Percentiles rank a stretch among this genome's conserved stretches.
Conservation (phyloP, 2,329 filamentous ascomycete species). For the Gnomoniopsis sp. region DNA sequence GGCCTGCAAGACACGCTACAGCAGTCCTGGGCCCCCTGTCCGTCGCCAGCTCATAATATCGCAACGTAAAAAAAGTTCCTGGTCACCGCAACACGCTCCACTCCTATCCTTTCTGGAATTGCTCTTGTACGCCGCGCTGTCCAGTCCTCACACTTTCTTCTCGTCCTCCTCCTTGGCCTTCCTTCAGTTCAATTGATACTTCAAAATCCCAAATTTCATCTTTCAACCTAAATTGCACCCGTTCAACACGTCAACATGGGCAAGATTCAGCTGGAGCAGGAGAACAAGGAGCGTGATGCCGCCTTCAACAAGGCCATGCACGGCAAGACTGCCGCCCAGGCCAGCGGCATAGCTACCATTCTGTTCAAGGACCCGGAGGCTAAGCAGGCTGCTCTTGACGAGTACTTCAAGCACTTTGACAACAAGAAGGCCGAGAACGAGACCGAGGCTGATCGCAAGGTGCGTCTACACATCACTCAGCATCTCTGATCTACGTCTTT, state of each 20-base stretch:
- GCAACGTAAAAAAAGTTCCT: slow-evolving; percentile 11
- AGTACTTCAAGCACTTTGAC: slow-evolving; percentile 88
- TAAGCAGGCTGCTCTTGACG: slow-evolving; percentile 64
- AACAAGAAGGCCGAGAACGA: slow-evolving; percentile 71
- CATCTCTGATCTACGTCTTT: not conserved
- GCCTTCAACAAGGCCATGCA: slow-evolving; percentile 89
- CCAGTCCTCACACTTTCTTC: not conserved
- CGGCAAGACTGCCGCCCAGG: slow-evolving; percentile 65
- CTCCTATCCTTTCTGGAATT: not conserved
- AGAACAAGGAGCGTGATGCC: slow-evolving; percentile 83
- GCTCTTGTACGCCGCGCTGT: not conserved
- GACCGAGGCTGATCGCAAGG: slow-evolving; percentile 78
- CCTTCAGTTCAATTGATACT: slow-evolving; percentile 3
- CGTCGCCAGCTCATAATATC: slow-evolving; percentile 8
- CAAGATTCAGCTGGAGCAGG: slow-evolving; percentile 60
- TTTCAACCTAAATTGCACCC: not conserved
- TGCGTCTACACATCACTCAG: slow-evolving; percentile 36
- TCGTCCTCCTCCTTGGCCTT: not conserved
- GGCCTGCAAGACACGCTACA: not conserved
- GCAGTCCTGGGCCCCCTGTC: slow-evolving; percentile 9
- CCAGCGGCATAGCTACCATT: slow-evolving; percentile 75
- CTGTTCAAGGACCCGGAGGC: slow-evolving; percentile 67
- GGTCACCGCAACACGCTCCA: slow-evolving; percentile 14
- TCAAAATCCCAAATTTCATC: not conserved
- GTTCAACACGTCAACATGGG: slow-evolving; percentile 17